phyloP scores from a whole-genome alignment of 768 basidiomycete genomes.

The Neoboletus subvelutipes region DNA sequence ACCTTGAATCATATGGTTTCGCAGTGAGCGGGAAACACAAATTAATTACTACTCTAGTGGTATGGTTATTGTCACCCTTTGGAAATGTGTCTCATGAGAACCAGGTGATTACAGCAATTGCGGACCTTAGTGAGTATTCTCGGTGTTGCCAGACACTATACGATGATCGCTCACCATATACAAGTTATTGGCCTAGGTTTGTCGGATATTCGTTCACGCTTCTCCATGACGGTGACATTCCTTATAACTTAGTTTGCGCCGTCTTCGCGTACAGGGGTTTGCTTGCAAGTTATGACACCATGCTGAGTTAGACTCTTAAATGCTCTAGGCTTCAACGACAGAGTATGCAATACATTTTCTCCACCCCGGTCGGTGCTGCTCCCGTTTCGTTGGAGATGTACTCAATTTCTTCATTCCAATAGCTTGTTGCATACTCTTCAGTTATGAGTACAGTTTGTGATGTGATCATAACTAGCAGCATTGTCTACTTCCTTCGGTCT shows the following conservation, averaged over 20 bases:
- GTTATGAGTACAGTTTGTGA: constrained; percentile 3
- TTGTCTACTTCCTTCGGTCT: constrained; percentile 4
- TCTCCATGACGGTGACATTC: neutral
- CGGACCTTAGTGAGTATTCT: neutral
- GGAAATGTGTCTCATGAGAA: neutral
- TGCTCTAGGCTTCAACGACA: constrained; percentile 1
- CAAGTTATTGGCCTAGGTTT: constrained; percentile 8
- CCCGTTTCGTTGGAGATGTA: neutral
- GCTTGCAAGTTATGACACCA: neutral
- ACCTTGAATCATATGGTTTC: neutral
- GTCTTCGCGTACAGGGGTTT: neutral
- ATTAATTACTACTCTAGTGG: neutral
- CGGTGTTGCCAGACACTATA: neutral
- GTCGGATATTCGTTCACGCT: neutral
- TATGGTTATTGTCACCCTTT: neutral
- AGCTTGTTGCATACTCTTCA: constrained; percentile 2
- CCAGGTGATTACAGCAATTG: constrained; percentile 1
- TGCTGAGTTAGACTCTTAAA: neutral
- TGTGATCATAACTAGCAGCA: neutral
- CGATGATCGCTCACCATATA: neutral
- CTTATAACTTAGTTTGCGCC: neutral
- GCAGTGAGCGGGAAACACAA: constrained; percentile 7
- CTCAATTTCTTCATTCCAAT: neutral
- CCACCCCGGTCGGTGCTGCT: constrained; percentile 1
- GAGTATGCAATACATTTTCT: constrained; percentile 1